phyloP scores from a whole-genome alignment of 352 stramenopile species.

The Thraustochytrium sp. region DNA sequence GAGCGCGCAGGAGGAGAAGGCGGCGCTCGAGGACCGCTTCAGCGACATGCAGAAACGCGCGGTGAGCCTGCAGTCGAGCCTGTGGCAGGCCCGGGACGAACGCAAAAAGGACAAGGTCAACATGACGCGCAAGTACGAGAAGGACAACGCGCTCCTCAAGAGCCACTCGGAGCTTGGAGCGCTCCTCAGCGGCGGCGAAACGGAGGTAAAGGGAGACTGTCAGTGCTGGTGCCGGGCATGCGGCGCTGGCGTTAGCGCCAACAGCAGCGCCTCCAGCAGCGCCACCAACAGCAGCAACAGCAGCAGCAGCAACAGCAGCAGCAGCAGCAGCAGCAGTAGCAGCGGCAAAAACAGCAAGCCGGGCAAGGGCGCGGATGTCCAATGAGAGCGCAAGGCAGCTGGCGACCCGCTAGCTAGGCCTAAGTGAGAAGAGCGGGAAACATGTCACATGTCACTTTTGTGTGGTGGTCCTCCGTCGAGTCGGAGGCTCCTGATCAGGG shows the following conservation, averaged over 20 bases:
- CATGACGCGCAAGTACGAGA: constrained; percentile 3
- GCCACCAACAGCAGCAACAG: no score
- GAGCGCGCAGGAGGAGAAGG: not conserved
- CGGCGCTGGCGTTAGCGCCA: not conserved
- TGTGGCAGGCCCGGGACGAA: not conserved
- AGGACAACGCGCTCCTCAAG: not conserved
- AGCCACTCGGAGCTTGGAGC: not conserved
- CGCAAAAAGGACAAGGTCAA: not conserved
- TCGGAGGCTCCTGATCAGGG: not conserved
- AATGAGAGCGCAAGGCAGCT: no score
- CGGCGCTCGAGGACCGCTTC: not conserved
- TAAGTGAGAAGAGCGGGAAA: no score
- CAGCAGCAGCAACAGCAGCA: no score
- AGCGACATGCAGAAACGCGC: not conserved
- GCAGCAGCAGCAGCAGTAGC: no score
- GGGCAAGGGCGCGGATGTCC: no score
- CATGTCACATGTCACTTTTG: no score
- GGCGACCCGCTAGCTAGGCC: no score
- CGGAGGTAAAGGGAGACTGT: not conserved
- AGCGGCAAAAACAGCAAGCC: no score
- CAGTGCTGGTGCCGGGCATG: not conserved
- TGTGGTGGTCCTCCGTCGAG: not conserved
- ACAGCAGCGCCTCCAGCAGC: no score
- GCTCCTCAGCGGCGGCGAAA: not conserved
- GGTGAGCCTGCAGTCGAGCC: not conserved